Conservation (phyloP, 306 rosid species). For the Cajanus cajan region DNA sequence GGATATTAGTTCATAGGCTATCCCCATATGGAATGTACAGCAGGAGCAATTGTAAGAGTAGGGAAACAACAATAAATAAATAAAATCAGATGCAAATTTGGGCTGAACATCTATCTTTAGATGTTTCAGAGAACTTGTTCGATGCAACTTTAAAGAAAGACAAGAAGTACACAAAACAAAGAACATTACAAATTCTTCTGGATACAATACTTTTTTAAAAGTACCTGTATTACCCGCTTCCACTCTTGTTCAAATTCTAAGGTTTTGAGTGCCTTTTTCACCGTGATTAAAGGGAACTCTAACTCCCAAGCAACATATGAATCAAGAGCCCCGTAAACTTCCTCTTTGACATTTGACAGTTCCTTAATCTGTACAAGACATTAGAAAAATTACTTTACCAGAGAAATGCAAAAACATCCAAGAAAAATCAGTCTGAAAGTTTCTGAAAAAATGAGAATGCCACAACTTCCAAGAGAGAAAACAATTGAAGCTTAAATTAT, state of each 20-base stretch:
- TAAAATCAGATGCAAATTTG: not conserved
- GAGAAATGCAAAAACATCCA: slow-evolving; percentile 12
- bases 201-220: not conserved
- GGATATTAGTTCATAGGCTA: slow-evolving; percentile 13
- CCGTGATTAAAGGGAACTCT: slow-evolving; percentile 85
- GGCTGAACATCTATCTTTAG: not conserved
- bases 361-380: slow-evolving; percentile 58
- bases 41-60: not conserved
- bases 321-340: slow-evolving; percentile 97
- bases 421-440: not conserved
- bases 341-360: slow-evolving; percentile 93
- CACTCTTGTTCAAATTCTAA: slow-evolving; percentile 79
- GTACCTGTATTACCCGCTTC: slow-evolving; percentile 92
- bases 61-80: not conserved
- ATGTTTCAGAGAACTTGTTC: slow-evolving; percentile 6
- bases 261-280: slow-evolving; percentile 80
- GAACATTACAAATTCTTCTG: not conserved
- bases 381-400: not conserved
- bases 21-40: not conserved
- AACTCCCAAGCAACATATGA: slow-evolving; percentile 96
- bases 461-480: not conserved
- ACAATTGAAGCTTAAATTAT: not conserved
- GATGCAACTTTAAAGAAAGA: not conserved
- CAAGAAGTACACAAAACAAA: not conserved
- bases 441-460: not conserved